These are phyloP conservation scores for Phalaenopsis hybrid DNA, from an alignment of 116 monocot genomes.

Conservation along the genomic window DNA sequence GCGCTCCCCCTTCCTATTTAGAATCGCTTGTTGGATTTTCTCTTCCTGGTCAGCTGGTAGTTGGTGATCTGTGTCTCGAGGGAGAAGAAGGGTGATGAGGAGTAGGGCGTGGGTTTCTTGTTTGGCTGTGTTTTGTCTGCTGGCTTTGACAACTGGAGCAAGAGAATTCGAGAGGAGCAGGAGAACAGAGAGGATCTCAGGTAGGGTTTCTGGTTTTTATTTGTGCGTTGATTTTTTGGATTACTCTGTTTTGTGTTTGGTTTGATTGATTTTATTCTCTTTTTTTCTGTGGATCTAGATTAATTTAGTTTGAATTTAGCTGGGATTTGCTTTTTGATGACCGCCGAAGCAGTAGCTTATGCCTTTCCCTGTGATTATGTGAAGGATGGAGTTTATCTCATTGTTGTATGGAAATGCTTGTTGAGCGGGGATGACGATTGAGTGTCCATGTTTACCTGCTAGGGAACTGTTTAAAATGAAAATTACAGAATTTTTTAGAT, in stretches of 20 bases:
- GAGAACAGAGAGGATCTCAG: conserved; percentile 76
- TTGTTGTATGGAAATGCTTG: too few species aligned
- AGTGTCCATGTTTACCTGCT: background rate
- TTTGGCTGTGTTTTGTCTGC: conserved; percentile 16
- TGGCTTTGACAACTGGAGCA: conserved; percentile 18
- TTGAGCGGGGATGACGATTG: background rate
- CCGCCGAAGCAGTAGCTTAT: too few species aligned
- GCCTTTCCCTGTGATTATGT: background rate
- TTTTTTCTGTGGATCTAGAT: background rate
- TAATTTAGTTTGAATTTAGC: background rate
- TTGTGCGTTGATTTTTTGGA: background rate
- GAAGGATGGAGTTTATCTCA: background rate
- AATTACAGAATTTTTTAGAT: background rate
- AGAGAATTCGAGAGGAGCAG: conserved; percentile 25
- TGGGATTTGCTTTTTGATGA: background rate
- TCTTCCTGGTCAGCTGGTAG: background rate
- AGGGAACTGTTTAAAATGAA: background rate
- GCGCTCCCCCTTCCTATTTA: background rate
- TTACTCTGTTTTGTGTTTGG: background rate
- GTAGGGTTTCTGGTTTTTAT: conserved; percentile 16
- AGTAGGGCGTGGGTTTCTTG: conserved; percentile 20
- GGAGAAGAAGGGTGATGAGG: conserved; percentile 6
- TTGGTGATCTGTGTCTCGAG: background rate
- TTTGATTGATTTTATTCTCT: background rate
- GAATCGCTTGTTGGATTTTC: background rate